A percentile compares a stretch with the other conserved stretches of the same genome.
phyloP scores from a whole-genome alignment of 1,284 basidiomycete genomes.

The Exobasidium rhododendri region DNA sequence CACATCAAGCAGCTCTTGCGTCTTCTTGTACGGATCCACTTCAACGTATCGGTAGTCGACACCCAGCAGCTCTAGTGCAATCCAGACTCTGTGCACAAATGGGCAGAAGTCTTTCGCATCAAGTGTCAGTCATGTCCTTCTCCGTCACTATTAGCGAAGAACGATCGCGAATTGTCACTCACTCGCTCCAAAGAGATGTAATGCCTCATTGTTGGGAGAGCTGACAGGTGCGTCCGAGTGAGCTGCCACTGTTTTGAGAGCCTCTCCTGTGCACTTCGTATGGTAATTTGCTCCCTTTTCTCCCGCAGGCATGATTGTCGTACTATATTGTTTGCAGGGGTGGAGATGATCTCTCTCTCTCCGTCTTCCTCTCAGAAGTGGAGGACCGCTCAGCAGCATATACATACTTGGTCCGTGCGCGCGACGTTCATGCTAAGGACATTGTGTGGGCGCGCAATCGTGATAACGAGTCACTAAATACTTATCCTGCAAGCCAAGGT shows the following conservation, averaged over 20 bases:
- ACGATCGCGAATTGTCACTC: not conserved
- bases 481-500: too few species aligned
- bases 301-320: not conserved
- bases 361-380: too few species aligned
- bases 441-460: too few species aligned
- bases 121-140: constrained; percentile 60
- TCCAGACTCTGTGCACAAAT: constrained; percentile 70
- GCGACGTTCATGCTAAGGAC: too few species aligned
- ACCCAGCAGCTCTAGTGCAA: constrained; percentile 60
- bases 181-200: not conserved
- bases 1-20: constrained; percentile 69
- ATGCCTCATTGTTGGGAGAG: not conserved
- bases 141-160: too few species aligned
- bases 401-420: too few species aligned
- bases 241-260: constrained; percentile 62
- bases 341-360: too few species aligned
- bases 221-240: constrained; percentile 33
- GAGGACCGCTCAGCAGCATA: too few species aligned
- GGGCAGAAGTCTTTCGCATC: constrained; percentile 71
- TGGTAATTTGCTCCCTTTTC: constrained; percentile 8
- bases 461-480: too few species aligned
- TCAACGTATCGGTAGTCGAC: constrained; percentile 59
- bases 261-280: constrained; percentile 62
- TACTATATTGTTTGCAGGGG: too few species aligned
- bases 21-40: constrained; percentile 78